These are phyloP conservation scores for Cyclotella baltica DNA, from an alignment of 108 stramenopile species.

Conservation along the genomic window DNA sequence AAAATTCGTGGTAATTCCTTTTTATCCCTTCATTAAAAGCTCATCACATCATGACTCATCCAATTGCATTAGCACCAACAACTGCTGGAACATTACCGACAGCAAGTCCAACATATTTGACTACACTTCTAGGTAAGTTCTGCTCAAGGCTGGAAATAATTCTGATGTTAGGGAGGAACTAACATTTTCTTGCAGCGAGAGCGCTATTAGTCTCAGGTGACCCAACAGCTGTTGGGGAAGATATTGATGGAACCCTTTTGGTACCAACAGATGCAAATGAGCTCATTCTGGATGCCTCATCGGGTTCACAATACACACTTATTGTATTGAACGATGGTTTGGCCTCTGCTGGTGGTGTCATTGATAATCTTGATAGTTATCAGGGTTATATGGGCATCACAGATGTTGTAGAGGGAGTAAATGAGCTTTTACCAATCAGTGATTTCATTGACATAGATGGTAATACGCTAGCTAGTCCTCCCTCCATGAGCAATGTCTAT, in stretches of 20 bases:
- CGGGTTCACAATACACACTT: slow-evolving; percentile 15
- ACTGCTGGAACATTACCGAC: neutral
- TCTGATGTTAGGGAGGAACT: neutral
- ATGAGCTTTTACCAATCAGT: slow-evolving; percentile 23
- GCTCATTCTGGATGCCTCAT: slow-evolving; percentile 11
- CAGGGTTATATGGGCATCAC: slow-evolving; percentile 30
- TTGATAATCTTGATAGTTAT: slow-evolving; percentile 8
- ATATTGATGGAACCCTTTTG: neutral
- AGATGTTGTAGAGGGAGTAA: slow-evolving; percentile 14
- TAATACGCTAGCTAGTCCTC: slow-evolving; percentile 1
- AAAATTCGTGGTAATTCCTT: neutral
- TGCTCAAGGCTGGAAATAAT: neutral
- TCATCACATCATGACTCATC: neutral
- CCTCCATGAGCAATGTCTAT: slow-evolving; percentile 9
- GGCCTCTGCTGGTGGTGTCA: slow-evolving; percentile 3
- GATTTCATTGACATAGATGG: slow-evolving; percentile 23
- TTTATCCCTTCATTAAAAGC: neutral
- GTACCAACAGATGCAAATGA: slow-evolving; percentile 15
- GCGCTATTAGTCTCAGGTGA: slow-evolving; percentile 16
- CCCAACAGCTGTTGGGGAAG: slow-evolving; percentile 15
- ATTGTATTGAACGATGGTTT: slow-evolving; percentile 22
- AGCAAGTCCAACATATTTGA: neutral
- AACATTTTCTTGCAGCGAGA: slow-evolving; percentile 1
- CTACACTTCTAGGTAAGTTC: slow-evolving; percentile 8
- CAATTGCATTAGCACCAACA: neutral